phyloP scores from a whole-genome alignment of 2,329 filamentous ascomycete genomes.

The Aphanocladium album region DNA sequence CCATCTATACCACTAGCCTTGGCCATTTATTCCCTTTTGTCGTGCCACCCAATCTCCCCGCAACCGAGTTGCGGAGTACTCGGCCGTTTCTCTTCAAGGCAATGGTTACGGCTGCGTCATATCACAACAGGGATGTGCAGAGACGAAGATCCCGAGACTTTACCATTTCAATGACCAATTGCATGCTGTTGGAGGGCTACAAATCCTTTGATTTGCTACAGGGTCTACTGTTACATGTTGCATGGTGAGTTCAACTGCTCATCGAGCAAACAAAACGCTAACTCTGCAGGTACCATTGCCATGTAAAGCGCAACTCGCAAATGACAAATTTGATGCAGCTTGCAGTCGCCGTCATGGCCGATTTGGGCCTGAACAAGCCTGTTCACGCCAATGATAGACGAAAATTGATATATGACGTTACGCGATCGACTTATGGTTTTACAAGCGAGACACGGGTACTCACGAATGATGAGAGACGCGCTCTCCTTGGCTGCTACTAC shows the following conservation, averaged over 20 bases:
- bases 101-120: constrained; percentile 8
- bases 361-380: constrained; percentile 11
- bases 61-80: not conserved
- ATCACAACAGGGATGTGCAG: constrained; percentile 4
- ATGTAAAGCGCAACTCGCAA: constrained; percentile 7
- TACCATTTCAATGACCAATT: not conserved
- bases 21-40: constrained; percentile 4
- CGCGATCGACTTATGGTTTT: constrained; percentile 4
- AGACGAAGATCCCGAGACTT: constrained; percentile 5
- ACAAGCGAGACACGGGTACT: not conserved
- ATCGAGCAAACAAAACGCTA: not conserved
- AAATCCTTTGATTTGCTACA: constrained; percentile 9
- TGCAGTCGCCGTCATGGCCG: not conserved
- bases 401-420: constrained; percentile 3
- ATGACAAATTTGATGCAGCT: constrained; percentile 10
- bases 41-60: not conserved
- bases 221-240: constrained; percentile 2
- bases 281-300: constrained; percentile 9
- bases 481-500: constrained; percentile 7
- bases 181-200: constrained; percentile 1
- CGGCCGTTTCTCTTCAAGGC: constrained; percentile 10
- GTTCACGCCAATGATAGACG: constrained; percentile 6
- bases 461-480: constrained; percentile 6
- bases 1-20: not conserved
- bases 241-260: not conserved